phyloP scores from a whole-genome alignment of 2,329 filamentous ascomycete genomes.

The Phialocephala sp. region DNA sequence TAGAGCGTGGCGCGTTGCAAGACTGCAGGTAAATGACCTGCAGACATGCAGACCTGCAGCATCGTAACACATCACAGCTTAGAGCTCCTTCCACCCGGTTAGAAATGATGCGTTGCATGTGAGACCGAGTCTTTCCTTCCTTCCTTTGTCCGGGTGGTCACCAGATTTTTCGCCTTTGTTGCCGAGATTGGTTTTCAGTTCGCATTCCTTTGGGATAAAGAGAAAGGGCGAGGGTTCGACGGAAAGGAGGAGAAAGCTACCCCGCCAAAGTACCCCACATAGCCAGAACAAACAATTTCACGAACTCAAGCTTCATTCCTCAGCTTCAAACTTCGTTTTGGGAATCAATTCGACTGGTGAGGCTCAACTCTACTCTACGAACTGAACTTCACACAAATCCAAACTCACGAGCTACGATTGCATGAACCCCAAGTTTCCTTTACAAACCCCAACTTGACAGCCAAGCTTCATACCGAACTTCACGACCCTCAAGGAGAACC shows the following conservation, averaged over 20 bases:
- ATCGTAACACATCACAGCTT: conserved; percentile 11
- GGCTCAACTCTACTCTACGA: too few relatives aligned
- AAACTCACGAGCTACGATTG: not conserved
- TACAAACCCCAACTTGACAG: not conserved
- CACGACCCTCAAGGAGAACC: not conserved
- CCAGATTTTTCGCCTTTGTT: not conserved
- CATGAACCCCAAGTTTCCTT: not conserved
- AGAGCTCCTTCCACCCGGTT: conserved; percentile 23
- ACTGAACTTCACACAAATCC: too few relatives aligned
- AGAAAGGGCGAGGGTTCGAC: not conserved
- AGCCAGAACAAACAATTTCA: not conserved
- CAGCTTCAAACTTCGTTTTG: not conserved
- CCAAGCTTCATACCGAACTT: not conserved
- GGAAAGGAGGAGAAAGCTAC: not conserved
- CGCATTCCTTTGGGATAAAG: not conserved
- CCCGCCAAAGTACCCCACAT: conserved; percentile 9
- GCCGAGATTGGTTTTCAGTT: not conserved
- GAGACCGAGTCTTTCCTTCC: not conserved
- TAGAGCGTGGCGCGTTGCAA: too few relatives aligned
- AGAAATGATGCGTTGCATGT: not conserved
- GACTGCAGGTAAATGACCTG: too few relatives aligned
- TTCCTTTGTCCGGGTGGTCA: not conserved
- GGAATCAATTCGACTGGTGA: too few relatives aligned
- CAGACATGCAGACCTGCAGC: conserved; percentile 17
- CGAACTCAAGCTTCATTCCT: not conserved